phyloP scores from a whole-genome alignment of 768 basidiomycete species.

The Pisolithus orientalis region DNA sequence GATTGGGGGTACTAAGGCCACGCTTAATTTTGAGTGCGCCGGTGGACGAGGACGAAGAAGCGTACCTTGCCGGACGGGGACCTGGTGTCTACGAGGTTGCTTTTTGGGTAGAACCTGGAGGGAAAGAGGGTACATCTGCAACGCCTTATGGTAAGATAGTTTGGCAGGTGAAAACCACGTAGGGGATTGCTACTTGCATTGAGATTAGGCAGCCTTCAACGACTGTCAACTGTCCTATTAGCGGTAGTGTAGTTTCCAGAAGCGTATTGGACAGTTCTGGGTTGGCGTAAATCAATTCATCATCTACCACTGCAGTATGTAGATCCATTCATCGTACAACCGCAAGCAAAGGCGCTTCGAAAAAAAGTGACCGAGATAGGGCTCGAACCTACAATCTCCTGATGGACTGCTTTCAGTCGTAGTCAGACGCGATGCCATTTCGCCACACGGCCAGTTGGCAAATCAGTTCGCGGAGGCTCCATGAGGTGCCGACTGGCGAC shows the following conservation, averaged over 20 bases:
- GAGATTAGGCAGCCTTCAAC: not conserved
- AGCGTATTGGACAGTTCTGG: not conserved
- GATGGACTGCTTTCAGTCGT: constrained; percentile 48
- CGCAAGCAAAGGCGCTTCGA: not conserved
- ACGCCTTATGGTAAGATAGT: constrained; percentile 50
- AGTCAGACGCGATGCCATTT: constrained; percentile 87
- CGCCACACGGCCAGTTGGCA: constrained; percentile 59
- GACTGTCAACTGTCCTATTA: not conserved
- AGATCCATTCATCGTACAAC: not conserved
- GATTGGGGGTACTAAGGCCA: constrained; percentile 9
- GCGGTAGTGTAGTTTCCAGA: not conserved
- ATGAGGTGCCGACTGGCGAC: not conserved
- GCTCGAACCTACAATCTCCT: constrained; percentile 93
- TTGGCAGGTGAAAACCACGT: constrained; percentile 24
- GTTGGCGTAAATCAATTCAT: not conserved
- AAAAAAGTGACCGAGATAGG: constrained; percentile 62
- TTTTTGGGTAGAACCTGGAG: constrained; percentile 33
- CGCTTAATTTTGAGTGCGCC: constrained; percentile 35
- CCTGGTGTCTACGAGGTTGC: constrained; percentile 50
- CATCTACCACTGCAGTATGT: not conserved
- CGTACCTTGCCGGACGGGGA: constrained; percentile 23
- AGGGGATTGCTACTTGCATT: not conserved
- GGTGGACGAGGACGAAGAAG: constrained; percentile 28
- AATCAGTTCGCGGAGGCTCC: not conserved
- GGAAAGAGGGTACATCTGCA: constrained; percentile 24